Evolutionary conservation across 495 filamentous ascomycete species (phyloP), one percentile per base, ranked within the genome.

Genomic region (Hypoxylon lenormandii): DNA sequence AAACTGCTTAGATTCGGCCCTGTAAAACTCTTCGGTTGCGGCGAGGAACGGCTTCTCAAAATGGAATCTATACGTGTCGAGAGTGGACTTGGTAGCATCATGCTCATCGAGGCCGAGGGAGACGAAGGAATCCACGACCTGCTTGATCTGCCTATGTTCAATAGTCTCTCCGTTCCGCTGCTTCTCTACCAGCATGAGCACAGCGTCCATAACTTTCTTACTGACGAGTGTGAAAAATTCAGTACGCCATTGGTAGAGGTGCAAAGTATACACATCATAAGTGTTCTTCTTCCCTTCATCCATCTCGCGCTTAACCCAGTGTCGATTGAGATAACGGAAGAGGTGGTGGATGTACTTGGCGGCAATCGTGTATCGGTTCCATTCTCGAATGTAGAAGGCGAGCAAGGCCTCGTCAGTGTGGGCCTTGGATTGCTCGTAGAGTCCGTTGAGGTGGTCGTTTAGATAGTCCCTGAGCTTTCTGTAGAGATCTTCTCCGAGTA

Each of bases 231-330:
- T 80, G 79, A 99, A 99, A 66, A 99, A 90, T 60, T 96, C 92
- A 46, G 90, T 85, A 70, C 91, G 92, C 95, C 95, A 99, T 68
- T 92, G 91, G 37, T 97, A 96, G 33, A 99, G 83, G 74, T 98
- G 95, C 18, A 98, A 80, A 1, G 94, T 99, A 77, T 99, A 98
- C 47, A 99, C 93, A 78, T 99, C 95, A 79, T 94, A 97, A 5
- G 97, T 90, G 71, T 94, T 90, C 83, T 99, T 99, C 79, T 99
- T 99, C 21, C 96, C 96, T 77, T 99, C 95, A 68, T 99, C 95
- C 79, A 99, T 96, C 81, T 99, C 95, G 19, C 95, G 87, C 83
- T 97, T 98, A 15, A 99, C 96, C 95, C 95, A 99, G 79, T 99
- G 95, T 43, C 95, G 87, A 74, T 98, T 99, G 16, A 99, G 90